Conservation (phyloP, 2,329 filamentous ascomycete species). For the Macroventuria anomochaeta region DNA sequence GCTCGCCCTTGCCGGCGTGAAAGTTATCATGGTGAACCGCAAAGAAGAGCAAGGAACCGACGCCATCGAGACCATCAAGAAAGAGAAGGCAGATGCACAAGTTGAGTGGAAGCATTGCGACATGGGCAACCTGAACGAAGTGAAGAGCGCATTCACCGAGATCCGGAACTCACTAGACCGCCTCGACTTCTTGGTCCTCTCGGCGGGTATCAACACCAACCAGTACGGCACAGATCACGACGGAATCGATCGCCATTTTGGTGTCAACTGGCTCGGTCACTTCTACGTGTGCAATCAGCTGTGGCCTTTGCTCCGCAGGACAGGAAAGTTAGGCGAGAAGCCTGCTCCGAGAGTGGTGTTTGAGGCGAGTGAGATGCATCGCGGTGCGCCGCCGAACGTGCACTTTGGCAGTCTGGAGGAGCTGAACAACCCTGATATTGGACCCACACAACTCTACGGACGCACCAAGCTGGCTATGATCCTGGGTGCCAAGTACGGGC, state of each 20-base stretch:
- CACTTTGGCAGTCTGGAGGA: conserved; percentile 53
- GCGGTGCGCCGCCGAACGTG: conserved; percentile 43
- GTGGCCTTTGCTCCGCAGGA: conserved; percentile 54
- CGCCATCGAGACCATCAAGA: conserved; percentile 46
- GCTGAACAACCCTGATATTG: conserved; percentile 51
- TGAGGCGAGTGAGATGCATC: conserved; percentile 53
- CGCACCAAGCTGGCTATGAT: conserved; percentile 55
- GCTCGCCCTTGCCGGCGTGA: conserved; percentile 22
- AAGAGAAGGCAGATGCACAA: conserved; percentile 33
- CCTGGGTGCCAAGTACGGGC: conserved; percentile 52
- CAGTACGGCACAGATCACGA: conserved; percentile 48
- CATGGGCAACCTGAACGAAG: conserved; percentile 49
- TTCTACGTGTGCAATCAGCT: conserved; percentile 54
- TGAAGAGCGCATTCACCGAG: conserved; percentile 49
- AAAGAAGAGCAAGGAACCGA: conserved; percentile 50
- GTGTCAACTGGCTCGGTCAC: conserved; percentile 55
- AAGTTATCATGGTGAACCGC: conserved; percentile 40
- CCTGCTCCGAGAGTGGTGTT: conserved; percentile 52
- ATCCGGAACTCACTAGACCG: conserved; percentile 47
- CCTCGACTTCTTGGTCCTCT: conserved; percentile 54
- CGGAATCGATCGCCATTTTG: conserved; percentile 51
- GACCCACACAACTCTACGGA: conserved; percentile 49
- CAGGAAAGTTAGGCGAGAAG: conserved; percentile 44
- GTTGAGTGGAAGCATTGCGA: conserved; percentile 55
- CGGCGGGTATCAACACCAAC: conserved; percentile 54